A percentile compares a stretch with the other conserved stretches of the same genome.
These are phyloP conservation scores for Sphaerosporella brunnea DNA, from an alignment of 495 filamentous ascomycete species.

Conservation along the genomic window DNA sequence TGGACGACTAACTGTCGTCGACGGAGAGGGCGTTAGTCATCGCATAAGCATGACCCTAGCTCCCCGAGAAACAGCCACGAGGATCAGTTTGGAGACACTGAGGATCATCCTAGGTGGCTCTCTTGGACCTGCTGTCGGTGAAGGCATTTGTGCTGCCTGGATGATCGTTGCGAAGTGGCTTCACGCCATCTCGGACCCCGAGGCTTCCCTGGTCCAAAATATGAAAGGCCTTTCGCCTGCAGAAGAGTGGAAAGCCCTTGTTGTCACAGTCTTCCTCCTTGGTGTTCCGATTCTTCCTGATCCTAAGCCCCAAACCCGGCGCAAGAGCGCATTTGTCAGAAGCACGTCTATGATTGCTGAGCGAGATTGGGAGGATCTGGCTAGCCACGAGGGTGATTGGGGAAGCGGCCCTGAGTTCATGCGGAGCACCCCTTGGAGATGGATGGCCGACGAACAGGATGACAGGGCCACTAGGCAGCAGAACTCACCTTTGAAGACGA, in stretches of 20 bases:
- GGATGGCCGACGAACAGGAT: conserved; percentile 41
- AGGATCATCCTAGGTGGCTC: conserved; percentile 19
- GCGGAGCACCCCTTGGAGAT: conserved; percentile 50
- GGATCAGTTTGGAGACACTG: conserved; percentile 19
- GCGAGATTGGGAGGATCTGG: conserved; percentile 46
- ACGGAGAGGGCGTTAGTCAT: conserved; percentile 24
- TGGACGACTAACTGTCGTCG: conserved; percentile 24
- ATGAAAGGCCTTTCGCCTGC: conserved; percentile 13
- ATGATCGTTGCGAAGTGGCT: conserved; percentile 20
- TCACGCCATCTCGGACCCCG: conserved; percentile 8
- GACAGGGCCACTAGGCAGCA: conserved; percentile 28
- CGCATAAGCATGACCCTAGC: conserved; percentile 22
- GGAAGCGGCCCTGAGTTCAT: conserved; percentile 47
- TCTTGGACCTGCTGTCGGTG: conserved; percentile 13
- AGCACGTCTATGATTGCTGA: conserved; percentile 41
- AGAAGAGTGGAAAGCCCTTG: conserved; percentile 61
- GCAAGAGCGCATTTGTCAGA: conserved; percentile 39
- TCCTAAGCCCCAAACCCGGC: conserved; percentile 29
- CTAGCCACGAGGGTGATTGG: conserved; percentile 38
- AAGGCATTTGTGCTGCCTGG: conserved; percentile 21
- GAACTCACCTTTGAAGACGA: neutral
- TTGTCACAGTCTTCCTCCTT: conserved; percentile 51
- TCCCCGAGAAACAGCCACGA: conserved; percentile 19
- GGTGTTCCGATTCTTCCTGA: conserved; percentile 35
- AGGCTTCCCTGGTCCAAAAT: conserved; percentile 5